phyloP scores from a whole-genome alignment of 78 protist species.

The Corallochytrium limacisporum region DNA sequence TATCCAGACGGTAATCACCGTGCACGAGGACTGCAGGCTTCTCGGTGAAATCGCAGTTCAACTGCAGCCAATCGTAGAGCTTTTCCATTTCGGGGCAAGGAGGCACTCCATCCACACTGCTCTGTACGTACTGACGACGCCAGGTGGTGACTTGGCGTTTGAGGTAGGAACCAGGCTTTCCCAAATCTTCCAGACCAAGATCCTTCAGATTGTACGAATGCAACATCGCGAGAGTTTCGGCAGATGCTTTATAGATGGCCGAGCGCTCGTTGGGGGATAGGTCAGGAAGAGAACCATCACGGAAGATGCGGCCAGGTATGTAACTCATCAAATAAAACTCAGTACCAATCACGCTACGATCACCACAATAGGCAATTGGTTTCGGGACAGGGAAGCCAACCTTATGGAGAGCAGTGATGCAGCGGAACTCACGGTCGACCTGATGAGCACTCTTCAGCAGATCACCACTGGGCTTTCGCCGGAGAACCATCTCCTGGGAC shows the following conservation, averaged over 20 bases:
- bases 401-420: neutral
- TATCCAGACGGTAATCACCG: too few relatives aligned
- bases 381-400: slow-evolving; percentile 35
- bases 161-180: neutral
- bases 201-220: too few relatives aligned
- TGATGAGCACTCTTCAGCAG: slow-evolving; percentile 39
- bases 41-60: neutral
- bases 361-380: slow-evolving; percentile 11
- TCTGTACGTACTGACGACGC: neutral
- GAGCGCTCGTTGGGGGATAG: neutral
- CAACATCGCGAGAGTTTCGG: neutral
- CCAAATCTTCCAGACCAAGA: too few relatives aligned
- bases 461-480: too few relatives aligned
- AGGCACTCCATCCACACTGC: neutral
- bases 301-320: slow-evolving; percentile 31
- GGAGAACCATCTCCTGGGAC: too few relatives aligned
- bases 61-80: slow-evolving; percentile 1
- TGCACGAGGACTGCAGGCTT: too few relatives aligned
- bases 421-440: slow-evolving; percentile 32
- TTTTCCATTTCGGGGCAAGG: neutral
- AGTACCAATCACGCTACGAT: slow-evolving; percentile 34
- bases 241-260: neutral
- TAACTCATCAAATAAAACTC: slow-evolving; percentile 34
- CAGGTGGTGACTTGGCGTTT: neutral
- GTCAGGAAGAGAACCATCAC: neutral